A percentile compares a stretch with the other conserved stretches of the same genome.
phyloP scores from a whole-genome alignment of 768 basidiomycete species.

The Cystofilobasidium ferigula region DNA sequence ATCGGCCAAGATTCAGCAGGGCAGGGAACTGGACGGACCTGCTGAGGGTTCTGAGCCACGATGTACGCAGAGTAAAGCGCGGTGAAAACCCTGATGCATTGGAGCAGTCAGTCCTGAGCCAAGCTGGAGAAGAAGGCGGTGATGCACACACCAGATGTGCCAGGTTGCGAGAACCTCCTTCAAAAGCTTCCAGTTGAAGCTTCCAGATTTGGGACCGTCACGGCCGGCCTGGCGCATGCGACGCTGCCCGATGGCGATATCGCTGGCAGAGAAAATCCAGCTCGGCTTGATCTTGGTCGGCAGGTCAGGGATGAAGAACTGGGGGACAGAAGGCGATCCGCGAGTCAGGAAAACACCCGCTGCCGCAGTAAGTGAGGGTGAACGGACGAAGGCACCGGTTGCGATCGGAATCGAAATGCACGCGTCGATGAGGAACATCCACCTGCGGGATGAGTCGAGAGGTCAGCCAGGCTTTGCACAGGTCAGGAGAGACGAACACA shows the following conservation, averaged over 20 bases:
- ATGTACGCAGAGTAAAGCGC: constrained; percentile 7
- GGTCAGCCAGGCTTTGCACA: too few relatives aligned
- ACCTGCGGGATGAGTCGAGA: not conserved
- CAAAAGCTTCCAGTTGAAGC: not conserved
- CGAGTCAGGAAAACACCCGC: not conserved
- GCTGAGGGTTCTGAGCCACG: not conserved
- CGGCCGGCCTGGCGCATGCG: not conserved
- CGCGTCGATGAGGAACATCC: not conserved
- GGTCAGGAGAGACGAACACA: too few relatives aligned
- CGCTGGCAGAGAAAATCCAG: constrained; percentile 9
- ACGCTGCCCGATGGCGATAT: constrained; percentile 3
- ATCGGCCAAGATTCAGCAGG: too few relatives aligned
- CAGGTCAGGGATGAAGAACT: constrained; percentile 16
- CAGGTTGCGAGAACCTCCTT: not conserved
- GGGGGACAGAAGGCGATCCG: too few relatives aligned
- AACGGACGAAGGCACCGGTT: not conserved
- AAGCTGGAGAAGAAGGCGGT: too few relatives aligned
- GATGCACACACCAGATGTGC: constrained; percentile 17
- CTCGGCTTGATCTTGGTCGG: not conserved
- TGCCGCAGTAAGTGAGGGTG: too few relatives aligned
- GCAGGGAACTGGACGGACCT: not conserved
- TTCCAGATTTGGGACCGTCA: not conserved
- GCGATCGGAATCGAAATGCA: not conserved
- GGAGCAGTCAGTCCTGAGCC: too few relatives aligned
- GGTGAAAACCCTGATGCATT: too few relatives aligned